Base-by-base conservation (phyloP, 2,329 filamentous ascomycete species). In the Neospermospora avenae region DNA sequence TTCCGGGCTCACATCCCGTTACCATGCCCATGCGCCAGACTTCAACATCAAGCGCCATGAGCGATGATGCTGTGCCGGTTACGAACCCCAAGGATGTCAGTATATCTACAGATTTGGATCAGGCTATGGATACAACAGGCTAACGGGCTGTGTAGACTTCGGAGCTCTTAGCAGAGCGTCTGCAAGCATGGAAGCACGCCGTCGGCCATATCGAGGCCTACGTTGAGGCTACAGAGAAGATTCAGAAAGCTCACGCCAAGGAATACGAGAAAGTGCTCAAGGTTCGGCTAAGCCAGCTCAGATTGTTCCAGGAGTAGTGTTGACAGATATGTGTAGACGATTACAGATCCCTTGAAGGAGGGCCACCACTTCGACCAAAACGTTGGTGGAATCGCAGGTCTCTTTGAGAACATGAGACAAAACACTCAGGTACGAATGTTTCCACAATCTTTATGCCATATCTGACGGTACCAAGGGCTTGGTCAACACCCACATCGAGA, bases 241-340 rank as follows among this genome's bases (percentile, higher is more conserved):
- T 91, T 60, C 88, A 97, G 72, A 88, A 87, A 72, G 82, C 84
- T 11, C 89, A 96, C 68, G 86, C 91, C 57, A 98, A 96, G 79
- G 93, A 98, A 75, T 96, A 96, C 71, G 93, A 98, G 78, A 93
- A 90, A 77, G 87, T 95, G 10, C 77, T 98, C 71, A 99, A 98
- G 86, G 88, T 86, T 41, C 4, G 62, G 53, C 37, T 20, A 20
- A 28, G n/a, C 2, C 42, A 14, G 3, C 7, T 51, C 11, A 18
- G 11, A 34, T 35, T 25, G 16, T 7, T 10, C 18, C 10, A 20
- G 20, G 34, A 20, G 13, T 4, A 14, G 28, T 37, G 25, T 35
- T 57, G 10, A 53, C 31, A 28, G 18, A 37, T 6, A 6, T 57
- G 25, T 72, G 28, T 55, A 91, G 90, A 90, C 89, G 20, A 90